These are phyloP conservation scores for Cenococcum geophilum DNA, from an alignment of 495 filamentous ascomycete species.

Conservation along the genomic window DNA sequence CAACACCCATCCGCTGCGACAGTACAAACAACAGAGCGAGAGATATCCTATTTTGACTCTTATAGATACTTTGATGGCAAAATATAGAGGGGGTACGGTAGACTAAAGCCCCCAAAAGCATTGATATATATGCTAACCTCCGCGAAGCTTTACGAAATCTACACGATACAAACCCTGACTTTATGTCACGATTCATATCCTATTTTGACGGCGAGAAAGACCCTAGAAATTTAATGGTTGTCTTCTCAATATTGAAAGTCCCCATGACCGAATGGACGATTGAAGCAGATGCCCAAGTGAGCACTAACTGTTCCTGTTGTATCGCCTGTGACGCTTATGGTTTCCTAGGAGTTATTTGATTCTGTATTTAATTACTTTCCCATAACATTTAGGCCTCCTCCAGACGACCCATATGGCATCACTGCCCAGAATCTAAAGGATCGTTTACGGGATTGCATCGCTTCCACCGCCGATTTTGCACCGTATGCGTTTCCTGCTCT, in stretches of 20 bases:
- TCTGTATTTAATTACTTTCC: slow-evolving; percentile 75
- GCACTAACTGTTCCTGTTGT: slow-evolving; percentile 8
- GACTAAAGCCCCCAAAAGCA: neutral
- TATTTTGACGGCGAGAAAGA: slow-evolving; percentile 72
- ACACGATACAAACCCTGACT: slow-evolving; percentile 39
- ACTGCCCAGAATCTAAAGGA: slow-evolving; percentile 67
- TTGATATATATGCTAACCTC: slow-evolving; percentile 8
- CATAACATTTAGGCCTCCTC: slow-evolving; percentile 69
- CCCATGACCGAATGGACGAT: slow-evolving; percentile 72
- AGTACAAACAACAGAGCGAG: slow-evolving; percentile 53
- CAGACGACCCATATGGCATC: slow-evolving; percentile 69
- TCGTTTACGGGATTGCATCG: slow-evolving; percentile 63
- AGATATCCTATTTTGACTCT: slow-evolving; percentile 61
- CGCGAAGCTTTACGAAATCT: slow-evolving; percentile 31
- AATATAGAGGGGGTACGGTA: slow-evolving; percentile 52
- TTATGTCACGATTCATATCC: slow-evolving; percentile 57
- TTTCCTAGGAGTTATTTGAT: slow-evolving; percentile 51
- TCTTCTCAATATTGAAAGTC: slow-evolving; percentile 67
- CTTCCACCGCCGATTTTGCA: slow-evolving; percentile 62
- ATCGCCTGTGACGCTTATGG: slow-evolving; percentile 29
- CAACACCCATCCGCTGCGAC: slow-evolving; percentile 36
- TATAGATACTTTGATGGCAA: slow-evolving; percentile 59
- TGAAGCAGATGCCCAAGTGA: slow-evolving; percentile 54
- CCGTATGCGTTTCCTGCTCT: slow-evolving; percentile 63
- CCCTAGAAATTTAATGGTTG: slow-evolving; percentile 69